Evolutionary conservation across 116 monocot species (phyloP), one percentile per base, ranked within the genome.

Genomic region (Zostera marina): DNA sequence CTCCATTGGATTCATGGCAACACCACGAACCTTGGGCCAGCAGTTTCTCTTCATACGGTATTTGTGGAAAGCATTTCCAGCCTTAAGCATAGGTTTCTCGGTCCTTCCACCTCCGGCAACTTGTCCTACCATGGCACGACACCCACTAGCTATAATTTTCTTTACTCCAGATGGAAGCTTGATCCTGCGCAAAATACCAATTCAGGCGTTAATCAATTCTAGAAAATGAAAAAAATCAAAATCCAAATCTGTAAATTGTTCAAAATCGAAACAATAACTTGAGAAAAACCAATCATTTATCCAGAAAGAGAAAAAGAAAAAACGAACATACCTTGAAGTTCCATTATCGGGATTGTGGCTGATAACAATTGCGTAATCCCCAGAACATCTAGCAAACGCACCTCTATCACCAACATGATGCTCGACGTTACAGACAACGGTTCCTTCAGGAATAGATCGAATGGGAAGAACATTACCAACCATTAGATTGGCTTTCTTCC

Each of bases 21-120:
- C 82, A 78, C 78, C 78, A 59, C 82, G 74, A 14, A 82, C 82
- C 75, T 82, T 82, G 0, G 82, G 82, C 82, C 82, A 82, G 64
- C 75, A 78, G 63, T 82, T 81, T 42, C 77, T 76, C 81, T 81
- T 81, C 64, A 81, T 77, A 0, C 81, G 61, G 68, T 68, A 81
- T 57, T 81, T 81, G 68, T 81, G 77, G 53, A 67, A 81, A 19
- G 81, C 81, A 42, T 81, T 81, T 6, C 81, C 81, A 0, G 77
- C 81, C 53, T 81, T 81, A 4, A 81, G 71, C 16, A 81, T 66
- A 1, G 76, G 81, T 44, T 81, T 81, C 52, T 81, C 81, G 9
- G 81, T 81, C 40, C 81, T 67, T 22, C 81, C 81, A 8, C 81
- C 81, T 13, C 81, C 81, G 11, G 77, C 77, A 48, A 81, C 81